Base-by-base conservation (phyloP, 768 basidiomycete genomes). In the Clathrus columnatus region DNA sequence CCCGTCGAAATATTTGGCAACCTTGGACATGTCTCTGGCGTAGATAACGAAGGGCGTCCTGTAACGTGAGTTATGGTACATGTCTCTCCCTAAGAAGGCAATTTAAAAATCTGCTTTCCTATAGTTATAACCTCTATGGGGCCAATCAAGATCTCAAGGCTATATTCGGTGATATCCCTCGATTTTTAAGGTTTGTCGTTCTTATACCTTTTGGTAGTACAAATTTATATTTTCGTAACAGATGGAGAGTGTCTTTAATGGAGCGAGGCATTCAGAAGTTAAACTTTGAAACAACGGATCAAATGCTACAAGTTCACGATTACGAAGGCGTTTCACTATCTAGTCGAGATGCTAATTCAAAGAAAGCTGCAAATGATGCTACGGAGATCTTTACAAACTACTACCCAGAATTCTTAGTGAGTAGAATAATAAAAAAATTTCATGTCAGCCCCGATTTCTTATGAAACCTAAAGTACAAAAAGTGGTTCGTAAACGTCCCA, bases 401-500 rank as follows among this genome's bases (percentile, higher is more conserved):
- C 66, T 91, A 91, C 63, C 89, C 89, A 0, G 88, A 91, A 66
- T 74, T 90, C 57, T 70, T 91, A 51, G 86, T 85, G 43, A 51
- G 77, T 69, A 18, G 44, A 14, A 24, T 16, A 16, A 7, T 48
- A 21, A 23, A 48, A 29, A 10, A n/a, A 5, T 20, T n/a, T 20
- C 46, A 17, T 20, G 18, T 26, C 18, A 21, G 24, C 30, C 3
- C 8, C 21, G 20, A 2, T 50, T 45, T 50, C 57, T 29, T 11
- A 56, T 20, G 29, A 48, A 8, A 28, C 18, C 14, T 20, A 20
- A 59, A 86, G 84, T 75, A 79, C 62, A 77, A 76, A 64, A 91
- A 91, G 65, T 87, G 83, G 71, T 91, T 91, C 63, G 74, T 91
- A 63, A 88, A 87, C 62, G 87, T 91, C 11, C 89, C 89, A 0